These are phyloP conservation scores for Penicillium nordicum DNA, from an alignment of 2,329 filamentous ascomycete species.

Conservation along the genomic window DNA sequence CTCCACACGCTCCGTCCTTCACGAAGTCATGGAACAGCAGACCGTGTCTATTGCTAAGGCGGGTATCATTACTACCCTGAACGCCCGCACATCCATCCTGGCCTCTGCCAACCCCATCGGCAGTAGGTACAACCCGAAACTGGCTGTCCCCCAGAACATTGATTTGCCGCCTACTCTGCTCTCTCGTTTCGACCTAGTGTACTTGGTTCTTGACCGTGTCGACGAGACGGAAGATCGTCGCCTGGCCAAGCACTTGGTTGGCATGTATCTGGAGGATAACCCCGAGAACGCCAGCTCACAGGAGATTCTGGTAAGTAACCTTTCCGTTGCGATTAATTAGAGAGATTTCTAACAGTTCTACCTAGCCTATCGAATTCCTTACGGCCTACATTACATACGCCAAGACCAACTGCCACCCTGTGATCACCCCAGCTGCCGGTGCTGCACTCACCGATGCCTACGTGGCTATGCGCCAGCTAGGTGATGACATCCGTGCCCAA, in stretches of 20 bases:
- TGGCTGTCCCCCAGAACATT: conserved; percentile 96
- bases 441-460: conserved; percentile 81
- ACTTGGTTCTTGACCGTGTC: conserved; percentile 89
- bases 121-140: conserved; percentile 92
- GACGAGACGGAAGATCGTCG: conserved; percentile 87
- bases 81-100: conserved; percentile 90
- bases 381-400: conserved; percentile 98
- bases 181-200: conserved; percentile 94
- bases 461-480: conserved; percentile 90
- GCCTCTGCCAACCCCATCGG: conserved; percentile 97
- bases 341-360: conserved; percentile 15
- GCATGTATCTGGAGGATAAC: conserved; percentile 93
- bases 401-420: conserved; percentile 77
- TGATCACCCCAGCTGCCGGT: conserved; percentile 75
- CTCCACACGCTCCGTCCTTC: conserved; percentile 67
- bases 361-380: conserved; percentile 84
- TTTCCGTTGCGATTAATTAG: not conserved
- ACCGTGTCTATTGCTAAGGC: conserved; percentile 76
- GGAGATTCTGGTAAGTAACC: conserved; percentile 73
- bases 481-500: conserved; percentile 77
- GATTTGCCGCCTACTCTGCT: conserved; percentile 92
- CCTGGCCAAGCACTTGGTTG: conserved; percentile 85
- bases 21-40: conserved; percentile 80
- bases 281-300: conserved; percentile 75
- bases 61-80: conserved; percentile 81